Percentiles rank a stretch among this genome's conserved stretches.
Conservation (phyloP, 805 yeast species). For the Teunomyces tritomae region DNA sequence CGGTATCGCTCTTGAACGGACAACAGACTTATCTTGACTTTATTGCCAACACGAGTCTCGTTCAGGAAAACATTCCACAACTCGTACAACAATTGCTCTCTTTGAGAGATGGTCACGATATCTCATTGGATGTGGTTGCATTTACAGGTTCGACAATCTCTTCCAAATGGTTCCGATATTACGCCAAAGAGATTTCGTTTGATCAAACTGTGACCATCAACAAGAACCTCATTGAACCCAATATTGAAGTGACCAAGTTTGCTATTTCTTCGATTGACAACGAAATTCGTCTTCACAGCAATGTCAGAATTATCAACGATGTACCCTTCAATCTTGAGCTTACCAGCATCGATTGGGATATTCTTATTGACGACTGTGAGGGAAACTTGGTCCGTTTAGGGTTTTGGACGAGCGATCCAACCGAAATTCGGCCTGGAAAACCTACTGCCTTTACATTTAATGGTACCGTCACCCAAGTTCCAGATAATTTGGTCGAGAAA, state of each 20-base stretch:
- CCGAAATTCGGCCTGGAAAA: constrained; percentile 14
- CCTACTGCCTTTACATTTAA: constrained; percentile 15
- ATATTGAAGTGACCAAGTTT: constrained; percentile 13
- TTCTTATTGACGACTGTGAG: constrained; percentile 26
- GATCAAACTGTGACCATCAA: constrained; percentile 7
- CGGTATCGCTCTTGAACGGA: constrained; percentile 18
- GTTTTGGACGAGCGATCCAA: constrained; percentile 14
- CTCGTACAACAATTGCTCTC: constrained; percentile 10
- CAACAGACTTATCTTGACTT: constrained; percentile 23
- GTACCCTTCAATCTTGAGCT: constrained; percentile 19
- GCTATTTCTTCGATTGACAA: constrained; percentile 9
- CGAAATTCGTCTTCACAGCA: constrained; percentile 9
- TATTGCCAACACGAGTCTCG: constrained; percentile 17
- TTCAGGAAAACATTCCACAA: constrained; percentile 15
- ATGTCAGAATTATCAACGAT: constrained; percentile 9
- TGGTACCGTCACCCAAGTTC: constrained; percentile 20
- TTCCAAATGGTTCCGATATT: constrained; percentile 14
- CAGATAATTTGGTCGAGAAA: constrained; percentile 13
- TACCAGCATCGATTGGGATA: constrained; percentile 24
- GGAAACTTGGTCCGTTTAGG: constrained; percentile 20
- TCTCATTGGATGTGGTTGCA: constrained; percentile 22
- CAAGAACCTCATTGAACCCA: constrained; percentile 13
- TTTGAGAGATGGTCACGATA: constrained; percentile 13
- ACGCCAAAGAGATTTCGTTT: constrained; percentile 15
- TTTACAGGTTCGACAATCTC: constrained; percentile 17